Percentiles rank a stretch among this genome's conserved stretches.
Evolutionary conservation across 345 rosid genomes (phyloP).

Genomic region (Carallia pectinifolia): DNA sequence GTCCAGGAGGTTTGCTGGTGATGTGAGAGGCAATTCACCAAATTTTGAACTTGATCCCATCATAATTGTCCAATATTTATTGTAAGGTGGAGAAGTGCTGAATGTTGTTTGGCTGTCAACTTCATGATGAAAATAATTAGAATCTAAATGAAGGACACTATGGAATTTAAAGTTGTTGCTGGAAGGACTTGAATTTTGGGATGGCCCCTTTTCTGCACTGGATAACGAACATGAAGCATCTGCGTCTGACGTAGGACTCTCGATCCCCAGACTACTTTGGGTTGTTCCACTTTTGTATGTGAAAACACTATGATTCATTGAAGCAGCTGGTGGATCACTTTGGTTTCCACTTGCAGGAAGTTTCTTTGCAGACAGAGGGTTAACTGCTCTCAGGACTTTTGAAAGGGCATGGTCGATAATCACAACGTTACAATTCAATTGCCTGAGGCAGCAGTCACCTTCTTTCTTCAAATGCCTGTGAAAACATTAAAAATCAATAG

Average conservation of each 20-base stretch:
- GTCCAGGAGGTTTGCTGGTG: constrained; percentile 8
- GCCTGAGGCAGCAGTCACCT: constrained; percentile 32
- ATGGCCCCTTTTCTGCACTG: constrained; percentile 17
- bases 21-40: constrained; percentile 9
- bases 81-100: constrained; percentile 13
- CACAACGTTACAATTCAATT: constrained; percentile 36
- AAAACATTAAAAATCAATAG: not conserved
- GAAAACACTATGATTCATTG: not conserved
- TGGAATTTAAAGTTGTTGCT: not conserved
- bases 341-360: constrained; percentile 1
- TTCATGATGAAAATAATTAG: constrained; percentile 20
- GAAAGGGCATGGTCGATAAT: constrained; percentile 36
- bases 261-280: constrained; percentile 20
- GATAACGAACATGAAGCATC: constrained; percentile 19
- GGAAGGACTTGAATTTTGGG: constrained; percentile 12
- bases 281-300: constrained; percentile 14
- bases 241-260: constrained; percentile 19
- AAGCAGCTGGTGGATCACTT: constrained; percentile 5
- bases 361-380: constrained; percentile 14
- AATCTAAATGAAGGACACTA: constrained; percentile 19
- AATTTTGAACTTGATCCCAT: constrained; percentile 1
- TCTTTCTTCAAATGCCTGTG: constrained; percentile 39
- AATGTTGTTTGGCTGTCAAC: not conserved
- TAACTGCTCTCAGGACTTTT: constrained; percentile 31
- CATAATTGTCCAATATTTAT: not conserved